phyloP scores from a whole-genome alignment of 2,329 filamentous ascomycete species.

The Fusarium protoensiforme region DNA sequence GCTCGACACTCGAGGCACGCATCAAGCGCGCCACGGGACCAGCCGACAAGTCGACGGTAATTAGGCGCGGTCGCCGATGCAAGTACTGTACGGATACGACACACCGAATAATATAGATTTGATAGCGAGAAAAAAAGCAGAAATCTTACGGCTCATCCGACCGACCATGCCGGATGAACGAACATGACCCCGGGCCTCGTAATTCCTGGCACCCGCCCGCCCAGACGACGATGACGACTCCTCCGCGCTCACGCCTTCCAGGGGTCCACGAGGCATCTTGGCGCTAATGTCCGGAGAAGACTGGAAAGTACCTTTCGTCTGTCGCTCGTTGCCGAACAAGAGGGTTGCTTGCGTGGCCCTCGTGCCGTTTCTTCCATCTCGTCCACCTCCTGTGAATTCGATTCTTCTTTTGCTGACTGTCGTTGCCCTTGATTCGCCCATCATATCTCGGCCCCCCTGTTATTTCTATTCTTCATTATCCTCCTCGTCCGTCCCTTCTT shows the following conservation, averaged over 20 bases:
- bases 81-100: neutral
- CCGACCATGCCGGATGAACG: neutral
- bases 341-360: conserved; percentile 35
- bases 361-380: conserved; percentile 34
- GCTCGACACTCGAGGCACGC: neutral
- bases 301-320: conserved; percentile 4
- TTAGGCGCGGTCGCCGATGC: neutral
- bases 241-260: conserved; percentile 15
- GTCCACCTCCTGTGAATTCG: conserved; percentile 32
- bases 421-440: conserved; percentile 27
- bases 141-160: neutral
- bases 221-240: conserved; percentile 24
- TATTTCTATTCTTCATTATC: conserved; percentile 28
- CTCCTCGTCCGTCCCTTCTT: conserved; percentile 24
- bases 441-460: conserved; percentile 17
- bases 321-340: conserved; percentile 20
- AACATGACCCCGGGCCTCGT: neutral
- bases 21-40: neutral
- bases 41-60: neutral
- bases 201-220: conserved; percentile 3
- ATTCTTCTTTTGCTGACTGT: conserved; percentile 13
- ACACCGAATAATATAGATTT: neutral
- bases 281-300: conserved; percentile 33
- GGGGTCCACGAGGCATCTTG: conserved; percentile 34
- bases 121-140: neutral